These are phyloP conservation scores for Escallonia herrerae DNA, from an alignment of 129 eudicot genomes.

Conservation along the genomic window DNA sequence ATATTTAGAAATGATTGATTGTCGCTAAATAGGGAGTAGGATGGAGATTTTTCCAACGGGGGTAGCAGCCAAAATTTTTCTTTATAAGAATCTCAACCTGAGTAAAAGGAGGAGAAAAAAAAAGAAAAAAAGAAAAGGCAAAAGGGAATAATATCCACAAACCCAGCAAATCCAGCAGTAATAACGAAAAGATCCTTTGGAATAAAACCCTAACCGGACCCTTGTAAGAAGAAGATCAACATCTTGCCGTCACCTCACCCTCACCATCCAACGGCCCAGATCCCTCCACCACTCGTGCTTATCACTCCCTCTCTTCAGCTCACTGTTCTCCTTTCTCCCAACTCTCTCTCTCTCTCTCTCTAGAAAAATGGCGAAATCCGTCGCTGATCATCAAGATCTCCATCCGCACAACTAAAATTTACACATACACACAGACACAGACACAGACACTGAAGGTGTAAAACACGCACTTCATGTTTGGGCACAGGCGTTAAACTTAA, in stretches of 20 bases:
- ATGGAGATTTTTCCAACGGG: too few relatives aligned
- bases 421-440: too few relatives aligned
- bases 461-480: too few relatives aligned
- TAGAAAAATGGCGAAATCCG: conserved; percentile 24
- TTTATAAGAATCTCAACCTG: too few relatives aligned
- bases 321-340: conserved; percentile 14
- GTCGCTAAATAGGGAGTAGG: too few relatives aligned
- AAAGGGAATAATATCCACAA: conserved; percentile 12
- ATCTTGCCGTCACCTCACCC: conserved; percentile 45
- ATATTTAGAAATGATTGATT: too few relatives aligned
- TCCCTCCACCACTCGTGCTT: conserved; percentile 32
- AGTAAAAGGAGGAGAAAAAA: too few relatives aligned
- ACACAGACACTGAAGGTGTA: too few relatives aligned
- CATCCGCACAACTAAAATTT: conserved; percentile 5
- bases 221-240: conserved; percentile 38
- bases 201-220: conserved; percentile 39
- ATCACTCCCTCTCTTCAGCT: conserved; percentile 34
- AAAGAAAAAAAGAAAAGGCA: background rate
- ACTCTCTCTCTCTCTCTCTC: conserved; percentile 15
- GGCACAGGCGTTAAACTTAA: background rate
- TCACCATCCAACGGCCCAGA: conserved; percentile 50
- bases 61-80: too few relatives aligned
- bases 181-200: conserved; percentile 18
- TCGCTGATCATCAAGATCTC: conserved; percentile 10
- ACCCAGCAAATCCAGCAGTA: conserved; percentile 17